A percentile compares a stretch with the other conserved stretches of the same genome.
phyloP scores from a whole-genome alignment of 1,284 basidiomycete genomes.

The Cystobasidium sp. region DNA sequence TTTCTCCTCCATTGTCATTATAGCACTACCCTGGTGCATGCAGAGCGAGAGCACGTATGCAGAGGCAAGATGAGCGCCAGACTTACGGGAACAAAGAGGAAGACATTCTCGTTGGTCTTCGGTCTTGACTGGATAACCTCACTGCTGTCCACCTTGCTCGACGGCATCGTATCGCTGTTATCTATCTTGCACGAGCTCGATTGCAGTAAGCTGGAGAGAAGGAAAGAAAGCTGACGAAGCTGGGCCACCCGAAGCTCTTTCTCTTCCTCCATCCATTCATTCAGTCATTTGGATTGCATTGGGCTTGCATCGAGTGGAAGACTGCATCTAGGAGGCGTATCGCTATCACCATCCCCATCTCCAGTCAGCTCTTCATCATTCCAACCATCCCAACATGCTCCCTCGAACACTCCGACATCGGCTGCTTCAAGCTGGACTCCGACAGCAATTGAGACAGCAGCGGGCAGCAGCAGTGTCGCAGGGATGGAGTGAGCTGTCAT shows the following conservation, averaged over 20 bases:
- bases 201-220: conserved; percentile 3
- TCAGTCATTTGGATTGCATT: no score
- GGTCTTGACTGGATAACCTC: conserved; percentile 13
- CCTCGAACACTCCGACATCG: conserved; percentile 35
- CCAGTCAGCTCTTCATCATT: no score
- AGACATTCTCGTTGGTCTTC: conserved; percentile 75
- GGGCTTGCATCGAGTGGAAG: no score
- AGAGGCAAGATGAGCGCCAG: not conserved
- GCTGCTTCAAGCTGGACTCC: conserved; percentile 30
- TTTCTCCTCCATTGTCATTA: not conserved
- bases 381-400: conserved; percentile 11
- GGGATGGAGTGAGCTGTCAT: not conserved
- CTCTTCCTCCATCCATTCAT: no score
- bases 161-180: conserved; percentile 25
- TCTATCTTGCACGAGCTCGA: not conserved
- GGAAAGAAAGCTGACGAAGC: conserved; percentile 14
- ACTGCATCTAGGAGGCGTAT: no score
- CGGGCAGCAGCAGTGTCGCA: conserved; percentile 21
- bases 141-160: not conserved
- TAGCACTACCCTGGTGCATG: not conserved
- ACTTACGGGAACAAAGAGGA: conserved; percentile 78
- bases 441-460: conserved; percentile 20
- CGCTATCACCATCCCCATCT: no score
- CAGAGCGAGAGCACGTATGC: not conserved
- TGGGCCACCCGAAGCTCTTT: no score